A percentile compares a stretch with the other conserved stretches of the same genome.
Conservation (phyloP, 371 early-diverging fungal genomes). For the Smittium culicis region DNA sequence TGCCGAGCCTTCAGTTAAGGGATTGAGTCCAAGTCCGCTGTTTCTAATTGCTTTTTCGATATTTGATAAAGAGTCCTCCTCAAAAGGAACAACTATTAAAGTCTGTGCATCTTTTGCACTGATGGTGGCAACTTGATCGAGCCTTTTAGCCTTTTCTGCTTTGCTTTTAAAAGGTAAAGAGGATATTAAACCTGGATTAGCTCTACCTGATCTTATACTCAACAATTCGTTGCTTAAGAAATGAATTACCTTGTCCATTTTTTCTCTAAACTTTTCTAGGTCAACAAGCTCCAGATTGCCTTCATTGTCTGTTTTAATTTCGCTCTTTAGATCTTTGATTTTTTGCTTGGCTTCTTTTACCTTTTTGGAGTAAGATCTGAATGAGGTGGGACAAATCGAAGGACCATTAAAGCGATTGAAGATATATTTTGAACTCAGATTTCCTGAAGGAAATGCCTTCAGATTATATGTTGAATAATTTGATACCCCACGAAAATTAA, state of each 20-base stretch:
- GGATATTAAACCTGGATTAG: background rate
- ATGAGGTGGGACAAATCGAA: too few species aligned
- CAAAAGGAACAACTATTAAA: constrained; percentile 62
- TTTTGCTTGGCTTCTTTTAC: too few species aligned
- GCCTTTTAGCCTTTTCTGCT: background rate
- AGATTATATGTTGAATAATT: too few species aligned
- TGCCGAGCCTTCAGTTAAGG: constrained; percentile 51
- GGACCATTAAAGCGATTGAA: too few species aligned
- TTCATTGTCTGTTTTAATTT: background rate
- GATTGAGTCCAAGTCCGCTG: constrained; percentile 68
- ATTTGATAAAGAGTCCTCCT: constrained; percentile 47
- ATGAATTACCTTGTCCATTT: background rate
- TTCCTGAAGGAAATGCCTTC: too few species aligned
- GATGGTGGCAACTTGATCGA: constrained; percentile 54
- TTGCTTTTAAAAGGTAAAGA: background rate
- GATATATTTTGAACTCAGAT: too few species aligned
- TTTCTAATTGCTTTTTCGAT: constrained; percentile 74
- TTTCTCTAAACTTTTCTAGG: background rate
- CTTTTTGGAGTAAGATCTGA: too few species aligned
- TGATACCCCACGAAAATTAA: too few species aligned
- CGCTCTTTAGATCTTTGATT: too few species aligned
- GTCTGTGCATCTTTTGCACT: constrained; percentile 76
- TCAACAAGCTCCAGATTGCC: background rate
- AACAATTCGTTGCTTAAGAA: background rate
- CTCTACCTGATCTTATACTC: background rate